Evolutionary conservation across 2,329 filamentous ascomycete species (phyloP).

Genomic region (Colletotrichum sp.): DNA sequence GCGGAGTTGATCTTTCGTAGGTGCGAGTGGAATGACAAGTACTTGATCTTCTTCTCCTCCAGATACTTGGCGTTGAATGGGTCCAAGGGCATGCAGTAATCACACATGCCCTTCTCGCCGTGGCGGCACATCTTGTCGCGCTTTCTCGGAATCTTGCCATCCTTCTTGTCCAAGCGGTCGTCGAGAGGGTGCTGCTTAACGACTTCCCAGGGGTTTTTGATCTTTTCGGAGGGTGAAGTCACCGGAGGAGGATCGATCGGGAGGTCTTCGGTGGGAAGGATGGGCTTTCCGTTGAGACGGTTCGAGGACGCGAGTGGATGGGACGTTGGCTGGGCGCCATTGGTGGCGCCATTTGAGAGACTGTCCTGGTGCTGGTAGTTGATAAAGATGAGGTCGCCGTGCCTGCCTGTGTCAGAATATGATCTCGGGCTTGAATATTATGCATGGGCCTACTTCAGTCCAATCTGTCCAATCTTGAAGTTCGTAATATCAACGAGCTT

Average conservation of each 20-base stretch:
- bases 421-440: background rate
- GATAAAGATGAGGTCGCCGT: conserved; percentile 91
- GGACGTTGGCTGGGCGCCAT: conserved; percentile 38
- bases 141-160: conserved; percentile 85
- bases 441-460: conserved; percentile 54
- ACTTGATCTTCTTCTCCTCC: conserved; percentile 97
- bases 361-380: conserved; percentile 72
- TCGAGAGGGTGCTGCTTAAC: conserved; percentile 89
- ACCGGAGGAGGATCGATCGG: conserved; percentile 63
- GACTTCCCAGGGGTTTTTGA: conserved; percentile 92
- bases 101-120: conserved; percentile 97
- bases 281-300: conserved; percentile 79
- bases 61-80: conserved; percentile 91
- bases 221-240: conserved; percentile 62
- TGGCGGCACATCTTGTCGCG: conserved; percentile 94
- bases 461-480: conserved; percentile 63
- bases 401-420: conserved; percentile 54
- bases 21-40: conserved; percentile 94
- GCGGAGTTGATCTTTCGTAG: conserved; percentile 93
- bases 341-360: conserved; percentile 34
- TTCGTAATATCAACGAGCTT: conserved; percentile 61
- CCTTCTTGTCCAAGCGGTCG: conserved; percentile 81
- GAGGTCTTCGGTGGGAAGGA: conserved; percentile 71
- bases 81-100: conserved; percentile 97
- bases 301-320: conserved; percentile 56